phyloP scores from a whole-genome alignment of 176 grass and related monocot genomes.

The Saccharum officinarum region DNA sequence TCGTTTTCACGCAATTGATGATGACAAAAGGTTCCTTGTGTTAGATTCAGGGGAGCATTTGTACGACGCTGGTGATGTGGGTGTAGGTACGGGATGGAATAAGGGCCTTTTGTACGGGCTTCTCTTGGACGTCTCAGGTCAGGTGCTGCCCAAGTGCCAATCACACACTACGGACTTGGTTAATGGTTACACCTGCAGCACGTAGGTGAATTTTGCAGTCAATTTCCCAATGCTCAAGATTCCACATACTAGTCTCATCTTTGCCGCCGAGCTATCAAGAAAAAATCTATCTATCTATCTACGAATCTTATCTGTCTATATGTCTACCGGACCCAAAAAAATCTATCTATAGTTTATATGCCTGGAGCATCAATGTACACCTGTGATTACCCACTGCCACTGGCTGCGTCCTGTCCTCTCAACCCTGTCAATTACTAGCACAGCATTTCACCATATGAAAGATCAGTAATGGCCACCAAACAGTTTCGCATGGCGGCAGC shows the following conservation, averaged over 20 bases:
- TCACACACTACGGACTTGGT: no score
- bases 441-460: neutral
- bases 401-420: slow-evolving; percentile 23
- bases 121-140: neutral
- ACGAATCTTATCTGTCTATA: no score
- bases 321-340: neutral
- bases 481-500: neutral
- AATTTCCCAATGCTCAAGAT: neutral
- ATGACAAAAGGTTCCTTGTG: slow-evolving; percentile 6
- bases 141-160: neutral
- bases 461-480: neutral
- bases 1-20: slow-evolving; percentile 9
- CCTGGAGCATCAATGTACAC: neutral
- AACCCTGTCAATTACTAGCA: neutral
- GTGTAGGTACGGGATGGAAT: neutral
- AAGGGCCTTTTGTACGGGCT: neutral
- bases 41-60: neutral
- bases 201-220: no score
- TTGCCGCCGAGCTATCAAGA: neutral
- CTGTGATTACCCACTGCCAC: neutral
- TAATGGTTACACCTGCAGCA: neutral
- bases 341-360: neutral
- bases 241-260: neutral
- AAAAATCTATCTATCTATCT: neutral
- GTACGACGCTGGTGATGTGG: slow-evolving; percentile 23